Evolutionary conservation across 495 filamentous ascomycete genomes (phyloP).

Genomic region (Trichoderma erinaceum): DNA sequence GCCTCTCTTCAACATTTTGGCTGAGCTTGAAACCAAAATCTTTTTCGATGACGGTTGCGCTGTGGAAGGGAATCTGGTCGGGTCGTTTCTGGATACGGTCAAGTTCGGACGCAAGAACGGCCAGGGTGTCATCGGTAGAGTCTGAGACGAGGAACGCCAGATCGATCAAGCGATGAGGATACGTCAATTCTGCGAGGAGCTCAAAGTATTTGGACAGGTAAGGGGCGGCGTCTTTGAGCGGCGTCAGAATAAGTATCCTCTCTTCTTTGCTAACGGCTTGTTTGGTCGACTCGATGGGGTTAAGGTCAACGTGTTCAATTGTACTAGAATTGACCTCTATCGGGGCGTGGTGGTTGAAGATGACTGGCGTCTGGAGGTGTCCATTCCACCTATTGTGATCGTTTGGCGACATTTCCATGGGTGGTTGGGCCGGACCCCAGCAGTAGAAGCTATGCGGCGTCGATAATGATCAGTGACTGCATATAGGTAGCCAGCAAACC

Average conservation of each 20-base stretch:
- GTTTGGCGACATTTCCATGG: constrained; percentile 87
- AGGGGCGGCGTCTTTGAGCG: constrained; percentile 78
- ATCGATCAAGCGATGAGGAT: constrained; percentile 93
- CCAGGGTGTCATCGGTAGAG: constrained; percentile 81
- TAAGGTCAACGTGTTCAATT: constrained; percentile 77
- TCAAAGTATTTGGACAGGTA: constrained; percentile 89
- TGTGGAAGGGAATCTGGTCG: constrained; percentile 75
- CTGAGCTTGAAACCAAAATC: constrained; percentile 69
- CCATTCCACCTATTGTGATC: constrained; percentile 85
- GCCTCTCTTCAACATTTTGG: constrained; percentile 74
- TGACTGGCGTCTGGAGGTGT: constrained; percentile 82
- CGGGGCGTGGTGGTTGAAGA: constrained; percentile 92
- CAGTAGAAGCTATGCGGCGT: constrained; percentile 74
- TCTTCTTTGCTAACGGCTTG: constrained; percentile 74
- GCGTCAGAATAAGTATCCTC: constrained; percentile 90
- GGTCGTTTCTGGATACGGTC: constrained; percentile 79
- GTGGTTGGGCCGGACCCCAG: constrained; percentile 86
- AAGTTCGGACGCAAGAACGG: constrained; percentile 70
- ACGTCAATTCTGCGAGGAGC: constrained; percentile 80
- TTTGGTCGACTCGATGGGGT: constrained; percentile 73
- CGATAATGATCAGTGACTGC: neutral
- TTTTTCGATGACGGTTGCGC: constrained; percentile 77
- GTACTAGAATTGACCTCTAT: constrained; percentile 72
- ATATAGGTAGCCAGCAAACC: neutral
- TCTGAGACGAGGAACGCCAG: constrained; percentile 92